Conservation (phyloP, 208 protist genomes). For the Trypanosoma boissoni region DNA sequence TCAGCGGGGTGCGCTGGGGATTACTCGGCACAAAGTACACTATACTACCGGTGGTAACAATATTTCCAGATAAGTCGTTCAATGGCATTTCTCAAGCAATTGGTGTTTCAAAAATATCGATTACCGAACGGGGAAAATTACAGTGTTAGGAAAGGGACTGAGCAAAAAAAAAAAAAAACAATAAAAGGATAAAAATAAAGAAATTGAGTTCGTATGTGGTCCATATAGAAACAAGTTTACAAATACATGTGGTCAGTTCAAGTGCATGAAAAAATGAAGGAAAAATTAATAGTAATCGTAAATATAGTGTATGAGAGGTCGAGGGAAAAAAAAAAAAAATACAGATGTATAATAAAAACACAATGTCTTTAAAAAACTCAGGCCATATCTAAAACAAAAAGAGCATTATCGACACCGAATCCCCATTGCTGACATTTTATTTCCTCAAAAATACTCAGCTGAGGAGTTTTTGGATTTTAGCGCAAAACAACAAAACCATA, state of each 20-base stretch:
- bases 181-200: slow-evolving; percentile 5
- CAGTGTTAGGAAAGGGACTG: slow-evolving; percentile 10
- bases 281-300: slow-evolving; percentile 5
- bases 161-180: slow-evolving; percentile 15
- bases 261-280: neutral
- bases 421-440: too few relatives aligned
- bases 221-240: slow-evolving; percentile 2
- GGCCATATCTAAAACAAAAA: slow-evolving; percentile 1
- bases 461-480: too few relatives aligned
- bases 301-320: slow-evolving; percentile 3
- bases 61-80: slow-evolving; percentile 8
- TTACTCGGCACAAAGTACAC: slow-evolving; percentile 30
- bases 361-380: neutral
- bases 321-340: slow-evolving; percentile 18
- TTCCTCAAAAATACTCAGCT: too few relatives aligned
- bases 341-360: slow-evolving; percentile 16
- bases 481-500: too few relatives aligned
- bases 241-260: slow-evolving; percentile 7
- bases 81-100: too few relatives aligned
- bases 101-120: too few relatives aligned
- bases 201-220: neutral
- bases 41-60: slow-evolving; percentile 6
- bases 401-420: too few relatives aligned
- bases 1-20: slow-evolving; percentile 26
- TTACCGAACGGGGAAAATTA: slow-evolving; percentile 13